Percentiles rank a stretch among this genome's conserved stretches.
phyloP scores from a whole-genome alignment of 2,329 filamentous ascomycete genomes.

The Cadophora gregata region DNA sequence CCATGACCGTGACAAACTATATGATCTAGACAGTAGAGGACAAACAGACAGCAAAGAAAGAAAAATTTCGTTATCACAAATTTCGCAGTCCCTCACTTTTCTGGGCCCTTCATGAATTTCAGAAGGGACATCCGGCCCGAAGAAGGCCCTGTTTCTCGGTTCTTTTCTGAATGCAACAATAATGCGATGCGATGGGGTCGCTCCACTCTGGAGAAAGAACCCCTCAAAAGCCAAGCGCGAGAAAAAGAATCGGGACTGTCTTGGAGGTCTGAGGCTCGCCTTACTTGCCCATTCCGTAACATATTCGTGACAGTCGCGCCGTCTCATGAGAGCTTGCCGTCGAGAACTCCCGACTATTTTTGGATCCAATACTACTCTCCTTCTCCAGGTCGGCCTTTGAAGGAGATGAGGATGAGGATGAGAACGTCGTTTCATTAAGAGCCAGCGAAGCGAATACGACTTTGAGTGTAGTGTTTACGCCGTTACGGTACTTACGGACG shows the following conservation, averaged over 20 bases:
- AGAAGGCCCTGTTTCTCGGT: slow-evolving; percentile 12
- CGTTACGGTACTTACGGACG: not conserved
- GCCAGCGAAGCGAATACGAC: not conserved
- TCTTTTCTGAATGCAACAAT: not conserved
- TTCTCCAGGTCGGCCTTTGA: slow-evolving; percentile 7
- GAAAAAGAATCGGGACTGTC: slow-evolving; percentile 9
- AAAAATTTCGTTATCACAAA: slow-evolving; percentile 7
- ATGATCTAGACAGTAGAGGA: not conserved
- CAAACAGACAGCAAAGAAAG: not conserved
- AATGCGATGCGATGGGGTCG: not conserved
- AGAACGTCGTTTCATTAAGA: not conserved
- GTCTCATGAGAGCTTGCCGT: slow-evolving; percentile 13
- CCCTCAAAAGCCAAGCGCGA: slow-evolving; percentile 5
- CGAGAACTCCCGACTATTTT: slow-evolving; percentile 10
- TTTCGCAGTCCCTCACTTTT: slow-evolving; percentile 8
- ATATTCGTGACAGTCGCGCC: slow-evolving; percentile 19
- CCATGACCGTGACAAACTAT: slow-evolving; percentile 6
- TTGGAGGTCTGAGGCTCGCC: slow-evolving; percentile 6
- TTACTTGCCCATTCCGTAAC: slow-evolving; percentile 4
- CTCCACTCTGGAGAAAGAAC: slow-evolving; percentile 5
- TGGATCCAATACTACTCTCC: too few species aligned
- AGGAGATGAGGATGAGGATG: slow-evolving; percentile 7
- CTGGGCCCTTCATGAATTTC: not conserved
- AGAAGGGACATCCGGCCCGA: slow-evolving; percentile 8
- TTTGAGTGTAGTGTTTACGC: too few species aligned